Base-by-base conservation (phyloP, 257 asterid species). In the Penstemon barbatus region DNA sequence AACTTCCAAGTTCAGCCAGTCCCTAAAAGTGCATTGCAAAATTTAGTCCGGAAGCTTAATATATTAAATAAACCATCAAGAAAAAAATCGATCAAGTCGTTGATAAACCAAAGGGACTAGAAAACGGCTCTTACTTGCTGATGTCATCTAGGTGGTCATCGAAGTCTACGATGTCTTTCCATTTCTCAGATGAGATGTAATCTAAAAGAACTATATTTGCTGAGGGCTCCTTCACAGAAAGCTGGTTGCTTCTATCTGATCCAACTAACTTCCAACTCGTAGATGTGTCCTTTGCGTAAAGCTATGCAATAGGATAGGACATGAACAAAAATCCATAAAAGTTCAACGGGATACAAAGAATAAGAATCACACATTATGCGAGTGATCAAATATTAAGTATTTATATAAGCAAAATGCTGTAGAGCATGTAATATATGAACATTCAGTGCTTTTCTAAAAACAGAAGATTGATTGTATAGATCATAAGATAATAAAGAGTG, bases 81-180 rank as follows among this genome's bases (percentile, higher is more conserved):
- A 25, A 45, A 48, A 15, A 60, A 18, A 68, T 39, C 33, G 12
- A 44, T 51, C 51, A 72, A 43, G 4, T 37, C 6, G 8, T 25
- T 11, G 48, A 68, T 36, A 1, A 37, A 15, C 6, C 15, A 62
- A 68, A 61, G 61, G 45, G 36, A 42, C 10, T 13, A 48, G 77
- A 13, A 67, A 46, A 67, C 43, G 56, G 73, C 4, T 62, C 78
- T 85, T 76, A 94, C 99, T 91, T 90, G 96, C 89, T 87, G 79
- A 91, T 77, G 80, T 94, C 95, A 69, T 90, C 97, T 71, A 93
- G 89, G 83, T 93, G 99, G 80, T 93, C 97, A 45, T 94, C 96
- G 65, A 94, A 94, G 75, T 94, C 99, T 7, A 80, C 52, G 2
- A 90, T 76, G 68, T 83, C 86, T 78, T 89, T 86, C 90, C 91